Base-by-base conservation (phyloP, 805 yeast genomes). In the Nakazawaea sp. region DNA sequence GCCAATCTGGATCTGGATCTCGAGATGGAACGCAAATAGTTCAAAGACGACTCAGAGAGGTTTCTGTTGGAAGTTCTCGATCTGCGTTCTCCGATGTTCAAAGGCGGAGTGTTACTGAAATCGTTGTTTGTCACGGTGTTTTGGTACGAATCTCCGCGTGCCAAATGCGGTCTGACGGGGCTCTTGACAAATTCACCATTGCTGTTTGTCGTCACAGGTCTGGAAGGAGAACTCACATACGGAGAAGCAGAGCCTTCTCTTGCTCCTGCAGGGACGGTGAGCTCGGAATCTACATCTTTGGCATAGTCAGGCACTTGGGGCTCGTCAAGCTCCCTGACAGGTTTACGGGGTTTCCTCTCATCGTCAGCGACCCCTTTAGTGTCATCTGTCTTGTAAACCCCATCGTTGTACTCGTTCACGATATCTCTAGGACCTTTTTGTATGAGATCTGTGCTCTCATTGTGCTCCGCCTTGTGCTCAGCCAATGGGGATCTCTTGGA, bases 101-200 rank as follows among this genome's bases (percentile, higher is more conserved):
- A 64, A 43, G 53, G 66, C 44, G 53, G 69, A 49, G 52, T 61
- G 62, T 33, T 55, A 13, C 32, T 24, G 26, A 40, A 51, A 19
- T 52, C 74, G 34, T 67, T 66, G 32, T 67, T 70, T 12, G 57
- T 56, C 33, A 67, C 63, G 9, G 77, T 73, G 48, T 72, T 70
- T 48, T 79, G 83, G 52, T 81, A 81, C 1, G 88, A 77, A 45
- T 81, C 89, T 26, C 90, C 92, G 43, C 83, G 66, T 2, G 90
- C 89, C 48, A 82, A 63, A 56, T 81, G 85, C 1, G 88, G 87
- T 40, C 52, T 63, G 42, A 25, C 35, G 12, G 33, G 42, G 44
- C 58, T 73, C 47, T 43, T 53, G 41, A 28, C 39, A 10, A 51
- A 51, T 27, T 49, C 56, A 28, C 36, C 40, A 17, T 20, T 27